phyloP scores from a whole-genome alignment of 768 basidiomycete genomes.

The Tricholoma saponaceum region DNA sequence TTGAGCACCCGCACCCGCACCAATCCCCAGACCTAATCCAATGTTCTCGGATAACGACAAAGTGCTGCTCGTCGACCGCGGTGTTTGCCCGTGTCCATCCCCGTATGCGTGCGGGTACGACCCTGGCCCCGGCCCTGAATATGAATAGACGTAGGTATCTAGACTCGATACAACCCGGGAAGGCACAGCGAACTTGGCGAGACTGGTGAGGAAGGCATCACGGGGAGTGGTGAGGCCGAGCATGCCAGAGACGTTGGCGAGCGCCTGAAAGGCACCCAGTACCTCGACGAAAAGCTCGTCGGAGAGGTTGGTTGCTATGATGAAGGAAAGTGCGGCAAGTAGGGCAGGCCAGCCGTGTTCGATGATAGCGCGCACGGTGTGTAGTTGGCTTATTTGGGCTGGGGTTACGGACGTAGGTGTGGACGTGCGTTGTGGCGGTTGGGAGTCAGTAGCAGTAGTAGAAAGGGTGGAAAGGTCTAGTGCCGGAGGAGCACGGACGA shows the following conservation, averaged over 20 bases:
- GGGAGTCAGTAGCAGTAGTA: slow-evolving; percentile 31
- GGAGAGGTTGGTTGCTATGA: slow-evolving; percentile 86
- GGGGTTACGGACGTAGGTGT: not conserved
- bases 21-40: slow-evolving; percentile 35
- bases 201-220: slow-evolving; percentile 86
- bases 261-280: slow-evolving; percentile 73
- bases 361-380: slow-evolving; percentile 71
- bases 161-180: slow-evolving; percentile 82
- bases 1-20: slow-evolving; percentile 35
- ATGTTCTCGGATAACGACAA: slow-evolving; percentile 63
- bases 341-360: slow-evolving; percentile 90
- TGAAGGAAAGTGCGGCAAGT: slow-evolving; percentile 84
- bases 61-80: slow-evolving; percentile 42
- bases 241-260: slow-evolving; percentile 87
- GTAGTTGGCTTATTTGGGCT: slow-evolving; percentile 39
- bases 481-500: slow-evolving; percentile 68
- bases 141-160: slow-evolving; percentile 47
- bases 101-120: not conserved
- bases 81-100: slow-evolving; percentile 33
- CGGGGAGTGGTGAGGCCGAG: slow-evolving; percentile 83
- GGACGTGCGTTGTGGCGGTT: not conserved
- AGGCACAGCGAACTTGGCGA: slow-evolving; percentile 93
- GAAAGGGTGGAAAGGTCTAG: slow-evolving; percentile 59
- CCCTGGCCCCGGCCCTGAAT: not conserved
- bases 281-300: slow-evolving; percentile 90